Evolutionary conservation across 495 filamentous ascomycete species (phyloP).

Genomic region (Opeltia flavorubescens): DNA sequence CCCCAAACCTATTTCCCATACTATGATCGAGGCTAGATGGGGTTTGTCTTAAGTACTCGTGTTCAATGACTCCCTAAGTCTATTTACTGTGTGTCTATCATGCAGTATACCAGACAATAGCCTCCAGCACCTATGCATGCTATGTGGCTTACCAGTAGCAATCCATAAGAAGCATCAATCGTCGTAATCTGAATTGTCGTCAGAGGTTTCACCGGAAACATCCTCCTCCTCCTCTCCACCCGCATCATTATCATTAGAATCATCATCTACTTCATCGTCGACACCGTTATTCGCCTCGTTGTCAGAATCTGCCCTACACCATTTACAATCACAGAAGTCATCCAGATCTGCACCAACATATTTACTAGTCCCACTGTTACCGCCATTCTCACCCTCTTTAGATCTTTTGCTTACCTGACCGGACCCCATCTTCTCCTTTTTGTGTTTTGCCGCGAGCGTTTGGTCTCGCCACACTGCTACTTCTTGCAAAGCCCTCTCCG

Average conservation of each 20-base stretch:
- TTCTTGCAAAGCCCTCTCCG: conserved; percentile 40
- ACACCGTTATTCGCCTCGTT: not conserved
- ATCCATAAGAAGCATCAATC: not conserved
- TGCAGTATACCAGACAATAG: not conserved
- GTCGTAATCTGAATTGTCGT: not conserved
- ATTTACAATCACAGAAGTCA: not conserved
- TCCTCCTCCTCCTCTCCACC: not conserved
- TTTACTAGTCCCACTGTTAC: not conserved
- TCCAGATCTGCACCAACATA: not conserved
- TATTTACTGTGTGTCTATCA: too few relatives aligned
- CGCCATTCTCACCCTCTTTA: not conserved
- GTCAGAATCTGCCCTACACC: not conserved
- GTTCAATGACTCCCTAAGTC: too few relatives aligned
- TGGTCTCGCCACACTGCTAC: conserved; percentile 40
- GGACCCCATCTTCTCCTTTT: conserved; percentile 11
- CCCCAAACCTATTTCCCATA: too few relatives aligned
- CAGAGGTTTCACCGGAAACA: not conserved
- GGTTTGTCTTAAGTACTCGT: too few relatives aligned
- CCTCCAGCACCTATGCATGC: not conserved
- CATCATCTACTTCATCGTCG: not conserved
- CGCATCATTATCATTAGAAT: not conserved
- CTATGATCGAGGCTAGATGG: too few relatives aligned
- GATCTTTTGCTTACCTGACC: not conserved
- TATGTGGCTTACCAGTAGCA: not conserved
- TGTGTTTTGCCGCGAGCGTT: conserved; percentile 29